These are phyloP conservation scores for Cronartium quercuum DNA, from an alignment of 1,284 basidiomycete genomes.

Conservation along the genomic window DNA sequence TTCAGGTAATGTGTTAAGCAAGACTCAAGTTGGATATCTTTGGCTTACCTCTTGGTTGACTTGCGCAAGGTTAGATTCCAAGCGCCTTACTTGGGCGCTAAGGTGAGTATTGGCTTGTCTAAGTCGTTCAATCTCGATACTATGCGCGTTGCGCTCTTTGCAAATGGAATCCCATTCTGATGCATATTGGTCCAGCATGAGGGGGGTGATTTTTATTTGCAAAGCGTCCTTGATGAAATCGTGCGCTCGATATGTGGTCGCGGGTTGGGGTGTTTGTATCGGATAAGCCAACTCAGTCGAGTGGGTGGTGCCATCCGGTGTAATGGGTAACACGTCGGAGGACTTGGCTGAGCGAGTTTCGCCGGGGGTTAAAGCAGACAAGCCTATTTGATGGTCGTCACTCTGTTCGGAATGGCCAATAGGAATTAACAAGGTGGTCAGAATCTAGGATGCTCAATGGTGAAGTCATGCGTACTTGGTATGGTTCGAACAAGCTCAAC, in stretches of 20 bases:
- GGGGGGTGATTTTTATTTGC: slow-evolving; percentile 60
- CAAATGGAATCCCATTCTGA: slow-evolving; percentile 75
- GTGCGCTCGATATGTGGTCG: slow-evolving; percentile 67
- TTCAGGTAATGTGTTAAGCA: slow-evolving; percentile 56
- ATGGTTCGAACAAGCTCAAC: slow-evolving; percentile 70
- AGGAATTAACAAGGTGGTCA: too few species aligned
- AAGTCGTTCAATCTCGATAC: slow-evolving; percentile 70
- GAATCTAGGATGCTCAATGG: slow-evolving; percentile 49
- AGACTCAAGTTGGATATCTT: too few species aligned
- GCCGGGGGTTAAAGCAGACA: too few species aligned
- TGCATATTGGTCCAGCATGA: slow-evolving; percentile 56
- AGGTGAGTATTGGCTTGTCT: slow-evolving; percentile 69
- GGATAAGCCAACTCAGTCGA: too few species aligned
- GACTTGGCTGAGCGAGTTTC: too few species aligned
- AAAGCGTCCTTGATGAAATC: slow-evolving; percentile 79
- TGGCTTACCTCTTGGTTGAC: slow-evolving; percentile 67
- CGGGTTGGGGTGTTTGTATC: too few species aligned
- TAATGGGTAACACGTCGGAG: too few species aligned
- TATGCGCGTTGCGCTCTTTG: slow-evolving; percentile 66
- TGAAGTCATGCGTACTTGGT: slow-evolving; percentile 52
- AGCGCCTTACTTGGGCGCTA: slow-evolving; percentile 70
- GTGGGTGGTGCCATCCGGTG: too few species aligned
- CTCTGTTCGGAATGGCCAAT: too few species aligned
- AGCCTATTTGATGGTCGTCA: too few species aligned
- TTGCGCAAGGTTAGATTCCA: slow-evolving; percentile 70